Base-by-base conservation (phyloP, 164 flowering plant genomes). In the Annona cherimola region DNA sequence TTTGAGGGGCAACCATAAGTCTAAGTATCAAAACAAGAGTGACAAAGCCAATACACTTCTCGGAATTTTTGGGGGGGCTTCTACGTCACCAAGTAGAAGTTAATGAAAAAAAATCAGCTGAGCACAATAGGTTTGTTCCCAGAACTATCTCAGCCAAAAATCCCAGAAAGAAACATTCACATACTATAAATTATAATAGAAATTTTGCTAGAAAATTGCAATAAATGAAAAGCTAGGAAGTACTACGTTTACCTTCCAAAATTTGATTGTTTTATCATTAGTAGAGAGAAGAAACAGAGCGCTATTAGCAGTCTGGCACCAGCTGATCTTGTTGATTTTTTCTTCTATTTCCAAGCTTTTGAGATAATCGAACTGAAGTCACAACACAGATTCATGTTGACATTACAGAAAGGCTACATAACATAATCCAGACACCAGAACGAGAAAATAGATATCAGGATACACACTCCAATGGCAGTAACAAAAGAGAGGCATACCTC, bases 281-380 rank as follows among this genome's bases (percentile, higher is more conserved):
- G 99, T 91, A 42, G 99, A 94, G 50, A 94, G 84, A 77, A 94
- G 97, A 87, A 94, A 94, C 65, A 90, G 76, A 41, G 98, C 94
- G 75, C 94, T 83, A 74, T 94, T 94, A n/a, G 97, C 95, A 68
- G 91, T 83, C 75, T 94, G 97, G 85, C 97, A 92, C 99, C 99
- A 94, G 83, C 89, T 86, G 78, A 94, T 94, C 83, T 92, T 94
- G 85, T 91, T 94, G 84, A 94, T 91, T 79, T 94, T 94, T 86
- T 94, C 99, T 80, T 94, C 99, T 73, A 94, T 94, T 76, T 94
- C 99, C 95, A 94, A 94, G 68, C 99, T 94, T 87, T 94, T 94
- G 61, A 94, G 94, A 82, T 92, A 94, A 81, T 94, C 99, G 80
- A 94, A 94, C 98, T 94, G 88, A 79, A 81, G 14, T 3, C 9